Conservation (phyloP, 139 green algal genomes). For the Yamagishiella unicocca region DNA sequence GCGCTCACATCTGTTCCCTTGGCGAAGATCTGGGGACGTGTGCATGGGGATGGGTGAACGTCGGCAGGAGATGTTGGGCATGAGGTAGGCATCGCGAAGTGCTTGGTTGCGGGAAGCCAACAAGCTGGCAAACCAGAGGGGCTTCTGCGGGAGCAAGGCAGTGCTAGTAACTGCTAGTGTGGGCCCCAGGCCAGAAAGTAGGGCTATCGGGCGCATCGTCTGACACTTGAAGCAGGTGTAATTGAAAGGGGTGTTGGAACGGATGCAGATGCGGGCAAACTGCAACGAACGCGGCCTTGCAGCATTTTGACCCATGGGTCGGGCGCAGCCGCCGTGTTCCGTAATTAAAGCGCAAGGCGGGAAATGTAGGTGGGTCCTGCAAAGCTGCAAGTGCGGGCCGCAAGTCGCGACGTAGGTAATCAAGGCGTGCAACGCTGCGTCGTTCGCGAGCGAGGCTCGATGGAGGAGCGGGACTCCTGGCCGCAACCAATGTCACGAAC, state of each 20-base stretch:
- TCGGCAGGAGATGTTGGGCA: background rate
- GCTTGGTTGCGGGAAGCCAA: no score
- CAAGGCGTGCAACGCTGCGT: background rate
- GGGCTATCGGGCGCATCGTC: no score
- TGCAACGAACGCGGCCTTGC: no score
- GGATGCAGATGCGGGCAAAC: background rate
- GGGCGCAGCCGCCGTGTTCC: no score
- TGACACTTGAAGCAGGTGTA: no score
- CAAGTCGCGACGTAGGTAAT: no score
- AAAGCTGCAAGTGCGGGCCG: no score
- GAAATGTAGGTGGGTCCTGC: no score
- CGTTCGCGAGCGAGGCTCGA: background rate
- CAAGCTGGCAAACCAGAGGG: no score
- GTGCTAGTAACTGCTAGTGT: background rate
- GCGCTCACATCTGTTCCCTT: background rate
- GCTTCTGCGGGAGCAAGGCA: background rate
- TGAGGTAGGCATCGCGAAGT: background rate
- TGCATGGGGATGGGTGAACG: background rate
- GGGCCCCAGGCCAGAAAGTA: no score
- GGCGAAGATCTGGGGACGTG: slow-evolving; percentile 17
- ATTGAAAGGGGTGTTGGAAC: background rate
- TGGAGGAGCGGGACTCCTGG: background rate
- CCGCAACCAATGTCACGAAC: background rate
- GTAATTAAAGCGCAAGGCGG: no score
- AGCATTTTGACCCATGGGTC: no score